These are phyloP conservation scores for Pseudodiploospora longispora DNA, from an alignment of 2,329 filamentous ascomycete genomes.

Conservation along the genomic window DNA sequence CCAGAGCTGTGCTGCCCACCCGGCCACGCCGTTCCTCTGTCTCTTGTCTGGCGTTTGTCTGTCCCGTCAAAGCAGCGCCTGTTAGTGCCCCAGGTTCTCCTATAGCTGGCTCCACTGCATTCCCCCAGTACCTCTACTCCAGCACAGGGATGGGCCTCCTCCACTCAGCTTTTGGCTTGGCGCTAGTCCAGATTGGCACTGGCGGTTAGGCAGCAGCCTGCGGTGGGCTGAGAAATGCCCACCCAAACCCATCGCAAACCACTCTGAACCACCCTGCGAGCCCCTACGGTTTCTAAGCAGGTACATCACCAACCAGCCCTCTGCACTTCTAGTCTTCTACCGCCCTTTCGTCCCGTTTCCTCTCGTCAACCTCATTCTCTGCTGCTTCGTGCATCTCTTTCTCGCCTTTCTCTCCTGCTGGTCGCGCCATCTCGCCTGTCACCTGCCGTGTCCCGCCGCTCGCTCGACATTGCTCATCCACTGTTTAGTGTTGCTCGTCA, in stretches of 20 bases:
- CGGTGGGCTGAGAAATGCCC: slow-evolving; percentile 10
- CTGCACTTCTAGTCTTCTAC: slow-evolving; percentile 7
- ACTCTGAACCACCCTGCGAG: slow-evolving; percentile 5
- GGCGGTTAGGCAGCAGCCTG: slow-evolving; percentile 16
- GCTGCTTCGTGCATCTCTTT: slow-evolving; percentile 1
- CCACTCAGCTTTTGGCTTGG: slow-evolving; percentile 8
- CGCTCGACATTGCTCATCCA: no score
- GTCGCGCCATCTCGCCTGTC: slow-evolving; percentile 5
- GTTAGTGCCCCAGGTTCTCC: slow-evolving; percentile 7
- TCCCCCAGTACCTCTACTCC: no score
- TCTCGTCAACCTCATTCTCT: background rate
- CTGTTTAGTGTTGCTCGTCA: no score
- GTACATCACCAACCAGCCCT: slow-evolving; percentile 3
- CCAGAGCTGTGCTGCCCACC: no score
- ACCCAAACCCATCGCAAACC: no score
- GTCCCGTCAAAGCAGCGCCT: background rate
- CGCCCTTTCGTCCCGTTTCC: slow-evolving; percentile 1
- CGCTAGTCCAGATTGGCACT: slow-evolving; percentile 10
- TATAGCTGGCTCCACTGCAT: slow-evolving; percentile 2
- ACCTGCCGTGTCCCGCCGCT: slow-evolving; percentile 15
- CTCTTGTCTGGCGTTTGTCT: no score
- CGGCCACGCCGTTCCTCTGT: no score
- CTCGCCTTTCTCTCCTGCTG: slow-evolving; percentile 8
- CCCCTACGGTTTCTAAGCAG: slow-evolving; percentile 8
- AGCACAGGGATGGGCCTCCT: slow-evolving; percentile 11